Evolutionary conservation across 1,139 yeast genomes (phyloP).

Genomic region (Yamadazyma membranifaciens): DNA sequence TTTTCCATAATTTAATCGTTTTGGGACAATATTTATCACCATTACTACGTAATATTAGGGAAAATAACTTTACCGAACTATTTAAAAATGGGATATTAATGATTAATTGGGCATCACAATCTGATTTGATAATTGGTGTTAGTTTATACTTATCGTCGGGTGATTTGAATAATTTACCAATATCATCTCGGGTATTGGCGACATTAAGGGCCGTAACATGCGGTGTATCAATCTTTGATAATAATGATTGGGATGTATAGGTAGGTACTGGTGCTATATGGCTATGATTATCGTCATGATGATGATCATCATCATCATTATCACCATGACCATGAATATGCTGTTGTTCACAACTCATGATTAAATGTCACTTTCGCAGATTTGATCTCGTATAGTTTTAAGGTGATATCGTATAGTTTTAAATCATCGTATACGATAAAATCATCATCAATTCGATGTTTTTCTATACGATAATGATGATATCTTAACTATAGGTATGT

Average conservation of each 20-base stretch:
- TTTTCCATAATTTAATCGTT: conserved; percentile 69
- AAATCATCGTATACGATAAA: too few relatives aligned
- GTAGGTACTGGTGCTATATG: conserved; percentile 73
- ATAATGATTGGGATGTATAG: conserved; percentile 64
- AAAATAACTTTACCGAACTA: conserved; percentile 70
- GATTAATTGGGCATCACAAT: conserved; percentile 79
- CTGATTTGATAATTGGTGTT: conserved; percentile 59
- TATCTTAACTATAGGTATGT: too few relatives aligned
- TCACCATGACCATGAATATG: conserved; percentile 24
- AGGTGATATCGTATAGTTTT: too few relatives aligned
- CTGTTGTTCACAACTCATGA: conserved; percentile 44
- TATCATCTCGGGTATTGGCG: conserved; percentile 48
- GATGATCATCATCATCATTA: conserved; percentile 21
- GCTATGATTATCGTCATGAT: conserved; percentile 21
- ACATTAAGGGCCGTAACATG: conserved; percentile 68
- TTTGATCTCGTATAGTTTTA: neutral
- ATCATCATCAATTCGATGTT: too few relatives aligned
- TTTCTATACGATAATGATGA: too few relatives aligned
- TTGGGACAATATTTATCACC: conserved; percentile 67
- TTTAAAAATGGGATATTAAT: conserved; percentile 72
- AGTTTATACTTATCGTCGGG: conserved; percentile 41
- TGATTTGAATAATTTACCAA: conserved; percentile 50
- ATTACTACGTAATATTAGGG: conserved; percentile 67
- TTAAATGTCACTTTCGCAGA: too few relatives aligned
- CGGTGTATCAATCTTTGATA: conserved; percentile 57